A percentile compares a stretch with the other conserved stretches of the same genome.
phyloP scores from a whole-genome alignment of 352 stramenopile genomes.

The Globisporangium canariense region DNA sequence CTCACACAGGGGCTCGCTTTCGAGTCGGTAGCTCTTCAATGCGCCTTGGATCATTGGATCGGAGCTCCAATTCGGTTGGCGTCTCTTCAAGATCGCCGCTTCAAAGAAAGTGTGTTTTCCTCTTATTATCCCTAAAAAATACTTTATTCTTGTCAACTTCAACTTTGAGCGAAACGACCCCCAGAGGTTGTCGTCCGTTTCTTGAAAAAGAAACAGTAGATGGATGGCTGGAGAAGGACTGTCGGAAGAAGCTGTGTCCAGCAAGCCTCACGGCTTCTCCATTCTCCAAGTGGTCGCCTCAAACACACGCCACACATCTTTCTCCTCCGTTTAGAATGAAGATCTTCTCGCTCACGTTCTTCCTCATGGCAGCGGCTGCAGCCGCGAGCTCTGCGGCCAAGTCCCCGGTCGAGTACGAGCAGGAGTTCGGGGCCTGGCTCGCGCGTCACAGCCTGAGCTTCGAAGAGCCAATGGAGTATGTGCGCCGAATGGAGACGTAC shows the following conservation, averaged over 20 bases:
- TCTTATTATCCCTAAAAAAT: neutral
- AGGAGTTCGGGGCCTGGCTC: conserved; percentile 25
- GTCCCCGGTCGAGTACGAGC: conserved; percentile 22
- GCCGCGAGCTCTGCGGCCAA: neutral
- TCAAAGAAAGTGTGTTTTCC: neutral
- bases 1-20: neutral
- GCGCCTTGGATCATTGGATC: neutral
- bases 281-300: neutral
- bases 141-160: neutral
- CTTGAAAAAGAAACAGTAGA: neutral
- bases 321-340: conserved; percentile 3
- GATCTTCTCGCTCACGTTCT: conserved; percentile 14
- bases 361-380: conserved; percentile 1
- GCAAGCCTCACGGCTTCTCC: neutral
- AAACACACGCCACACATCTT: neutral
- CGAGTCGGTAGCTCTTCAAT: neutral
- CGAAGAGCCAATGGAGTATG: conserved; percentile 20
- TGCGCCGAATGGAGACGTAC: conserved; percentile 22
- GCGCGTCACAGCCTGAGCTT: conserved; percentile 10
- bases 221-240: neutral
- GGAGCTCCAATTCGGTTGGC: neutral
- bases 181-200: neutral
- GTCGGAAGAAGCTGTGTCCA: neutral
- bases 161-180: neutral
- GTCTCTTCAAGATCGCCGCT: neutral